Evolutionary conservation across 345 rosid genomes (phyloP), one percentile per base, ranked within the genome.

Genomic region (Arabidopsis arenosa): DNA sequence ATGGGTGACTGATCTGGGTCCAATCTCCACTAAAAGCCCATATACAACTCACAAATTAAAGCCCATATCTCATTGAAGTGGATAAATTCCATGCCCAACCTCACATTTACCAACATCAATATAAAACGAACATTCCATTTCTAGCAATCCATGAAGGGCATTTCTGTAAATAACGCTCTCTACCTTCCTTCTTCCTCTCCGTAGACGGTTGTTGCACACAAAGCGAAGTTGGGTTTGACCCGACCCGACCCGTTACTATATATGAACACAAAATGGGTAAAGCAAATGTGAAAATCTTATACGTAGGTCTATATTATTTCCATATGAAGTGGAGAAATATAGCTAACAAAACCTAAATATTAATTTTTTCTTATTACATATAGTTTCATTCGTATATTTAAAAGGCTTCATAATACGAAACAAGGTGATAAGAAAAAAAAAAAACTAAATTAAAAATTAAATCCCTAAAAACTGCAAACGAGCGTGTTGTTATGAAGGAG

Each of bases 241-340:
- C 39, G 72, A 75, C 45, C 77, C 65, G 65, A n/a, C 18, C 17
- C 26, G 44, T 32, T 10, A 4, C 39, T 62, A 61, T 72, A 23
- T 18, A 58, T 9, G 68, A 0, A 49, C 62, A 59, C 36, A 41
- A 43, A 75, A 58, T 58, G 73, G 74, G 68, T 60, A 60, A 68
- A 61, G 75, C 63, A 41, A 14, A 62, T 58, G 58, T 53, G 70
- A 69, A 69, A 62, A 62, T 69, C 51, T 54, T 26, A 63, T 54
- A 76, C 80, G 80, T 63, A 54, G 64, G 80, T 62, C 49, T 53
- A 53, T 76, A 61, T 68, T 48, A 61, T 49, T 76, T 76, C 56
- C 57, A 76, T 68, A 69, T 54, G 55, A 41, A 61, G 63, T 39
- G 4, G 60, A 67, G 33, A 75, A 17, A 53, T 23, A 10, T 23